A percentile compares a stretch with the other conserved stretches of the same genome.
These are phyloP conservation scores for Ceratocystis papillata DNA, from an alignment of 2,329 filamentous ascomycete species.

Conservation along the genomic window DNA sequence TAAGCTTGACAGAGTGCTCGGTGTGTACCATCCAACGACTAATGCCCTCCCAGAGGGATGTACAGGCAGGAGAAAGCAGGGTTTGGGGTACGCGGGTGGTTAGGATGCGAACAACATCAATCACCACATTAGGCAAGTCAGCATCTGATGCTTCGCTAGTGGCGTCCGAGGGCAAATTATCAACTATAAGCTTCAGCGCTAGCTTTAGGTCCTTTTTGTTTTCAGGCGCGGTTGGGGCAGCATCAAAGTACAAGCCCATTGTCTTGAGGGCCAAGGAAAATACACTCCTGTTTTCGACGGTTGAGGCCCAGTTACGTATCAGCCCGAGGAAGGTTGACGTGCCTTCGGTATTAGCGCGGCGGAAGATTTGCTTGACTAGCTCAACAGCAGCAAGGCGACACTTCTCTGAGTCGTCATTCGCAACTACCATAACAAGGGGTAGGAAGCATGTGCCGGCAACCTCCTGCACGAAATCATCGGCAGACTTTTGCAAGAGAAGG, in stretches of 20 bases:
- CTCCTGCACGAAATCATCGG: constrained; percentile 71
- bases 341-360: constrained; percentile 62
- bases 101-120: constrained; percentile 59
- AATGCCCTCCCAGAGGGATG: constrained; percentile 60
- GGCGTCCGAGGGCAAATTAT: constrained; percentile 35
- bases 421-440: constrained; percentile 71
- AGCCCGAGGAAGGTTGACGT: constrained; percentile 59
- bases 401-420: constrained; percentile 77
- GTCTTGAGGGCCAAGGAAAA: constrained; percentile 65
- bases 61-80: constrained; percentile 49
- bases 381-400: constrained; percentile 74
- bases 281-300: constrained; percentile 58
- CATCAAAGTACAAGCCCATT: constrained; percentile 74
- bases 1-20: constrained; percentile 64
- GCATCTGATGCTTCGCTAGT: constrained; percentile 40
- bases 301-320: constrained; percentile 61
- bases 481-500: constrained; percentile 73
- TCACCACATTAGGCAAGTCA: constrained; percentile 61
- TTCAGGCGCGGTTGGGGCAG: constrained; percentile 45
- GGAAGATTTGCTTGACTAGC: constrained; percentile 70
- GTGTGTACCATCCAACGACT: constrained; percentile 60
- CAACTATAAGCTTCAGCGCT: constrained; percentile 45
- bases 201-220: constrained; percentile 58
- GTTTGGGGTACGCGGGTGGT: constrained; percentile 53
- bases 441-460: constrained; percentile 73